phyloP scores from a whole-genome alignment of 495 filamentous ascomycete genomes.

The Bombardia bombarda region DNA sequence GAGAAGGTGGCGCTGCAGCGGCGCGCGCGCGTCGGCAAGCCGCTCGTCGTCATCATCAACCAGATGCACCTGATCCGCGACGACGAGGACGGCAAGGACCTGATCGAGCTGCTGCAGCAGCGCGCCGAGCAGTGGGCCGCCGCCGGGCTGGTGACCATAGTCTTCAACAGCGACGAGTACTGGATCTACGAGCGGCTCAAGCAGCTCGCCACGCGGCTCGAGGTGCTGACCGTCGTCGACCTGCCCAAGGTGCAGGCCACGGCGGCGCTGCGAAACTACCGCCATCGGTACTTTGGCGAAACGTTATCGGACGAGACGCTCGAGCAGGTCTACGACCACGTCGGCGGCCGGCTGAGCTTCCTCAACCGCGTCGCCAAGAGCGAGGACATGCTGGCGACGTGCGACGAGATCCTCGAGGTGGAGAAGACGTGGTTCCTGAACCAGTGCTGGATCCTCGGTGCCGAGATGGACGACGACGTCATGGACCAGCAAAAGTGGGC shows the following conservation, averaged over 20 bases:
- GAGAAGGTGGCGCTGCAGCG: conserved; percentile 84
- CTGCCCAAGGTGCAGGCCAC: conserved; percentile 71
- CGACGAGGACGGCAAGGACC: conserved; percentile 81
- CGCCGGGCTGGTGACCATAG: conserved; percentile 75
- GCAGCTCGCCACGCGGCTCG: conserved; percentile 84
- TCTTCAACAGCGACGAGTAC: conserved; percentile 93
- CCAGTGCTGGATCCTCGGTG: conserved; percentile 87
- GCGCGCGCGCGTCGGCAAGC: conserved; percentile 48
- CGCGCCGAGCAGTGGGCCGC: conserved; percentile 94
- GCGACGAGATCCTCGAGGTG: conserved; percentile 64
- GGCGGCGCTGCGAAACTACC: conserved; percentile 64
- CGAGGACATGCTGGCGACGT: conserved; percentile 65
- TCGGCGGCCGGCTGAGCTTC: conserved; percentile 82
- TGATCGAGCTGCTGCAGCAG: conserved; percentile 92
- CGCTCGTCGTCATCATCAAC: conserved; percentile 84
- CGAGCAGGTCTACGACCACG: conserved; percentile 69
- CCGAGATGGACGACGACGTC: conserved; percentile 95
- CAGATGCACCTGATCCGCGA: conserved; percentile 82
- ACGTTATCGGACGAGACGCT: conserved; percentile 44
- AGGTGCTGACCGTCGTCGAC: conserved; percentile 75
- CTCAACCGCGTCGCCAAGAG: conserved; percentile 81
- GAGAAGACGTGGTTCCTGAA: conserved; percentile 95
- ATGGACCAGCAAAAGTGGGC: conserved; percentile 98
- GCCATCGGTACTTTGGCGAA: conserved; percentile 61
- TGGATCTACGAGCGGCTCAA: conserved; percentile 96